Percentiles rank a stretch among this genome's conserved stretches.
phyloP scores from a whole-genome alignment of 1,284 basidiomycete species.

The Malassezia furfur region DNA sequence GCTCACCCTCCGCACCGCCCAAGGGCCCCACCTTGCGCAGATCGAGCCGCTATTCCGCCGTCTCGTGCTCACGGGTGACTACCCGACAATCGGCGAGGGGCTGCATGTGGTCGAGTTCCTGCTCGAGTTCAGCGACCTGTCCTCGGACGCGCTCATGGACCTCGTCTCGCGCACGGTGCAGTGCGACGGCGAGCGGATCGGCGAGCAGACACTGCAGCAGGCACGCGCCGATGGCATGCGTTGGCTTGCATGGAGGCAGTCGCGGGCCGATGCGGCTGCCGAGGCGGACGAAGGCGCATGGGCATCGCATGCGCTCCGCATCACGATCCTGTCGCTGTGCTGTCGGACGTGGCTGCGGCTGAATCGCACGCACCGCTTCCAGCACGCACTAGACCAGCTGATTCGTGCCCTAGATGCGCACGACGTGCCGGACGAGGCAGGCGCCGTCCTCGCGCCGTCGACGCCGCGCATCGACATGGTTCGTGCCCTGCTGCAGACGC shows the following conservation, averaged over 20 bases:
- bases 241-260: slow-evolving; percentile 9
- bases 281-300: not conserved
- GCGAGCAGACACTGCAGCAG: slow-evolving; percentile 14
- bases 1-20: not conserved
- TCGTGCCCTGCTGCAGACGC: slow-evolving; percentile 8
- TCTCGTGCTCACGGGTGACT: not conserved
- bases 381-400: not conserved
- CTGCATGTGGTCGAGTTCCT: slow-evolving; percentile 13
- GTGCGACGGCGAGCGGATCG: slow-evolving; percentile 6
- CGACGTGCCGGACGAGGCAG: not conserved
- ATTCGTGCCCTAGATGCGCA: not conserved
- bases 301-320: slow-evolving; percentile 5
- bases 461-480: slow-evolving; percentile 6
- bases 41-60: slow-evolving; percentile 1
- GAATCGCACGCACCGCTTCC: slow-evolving; percentile 10
- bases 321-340: slow-evolving; percentile 15
- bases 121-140: not conserved
- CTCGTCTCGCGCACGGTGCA: slow-evolving; percentile 4
- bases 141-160: not conserved
- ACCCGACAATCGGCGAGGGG: slow-evolving; percentile 10
- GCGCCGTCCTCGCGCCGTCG: not conserved
- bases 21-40: not conserved
- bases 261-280: not conserved
- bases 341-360: slow-evolving; percentile 16
- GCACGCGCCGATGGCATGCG: slow-evolving; percentile 14